Evolutionary conservation across 2,329 filamentous ascomycete genomes (phyloP), one percentile per base, ranked within the genome.

Genomic region (Fusarium sp.): DNA sequence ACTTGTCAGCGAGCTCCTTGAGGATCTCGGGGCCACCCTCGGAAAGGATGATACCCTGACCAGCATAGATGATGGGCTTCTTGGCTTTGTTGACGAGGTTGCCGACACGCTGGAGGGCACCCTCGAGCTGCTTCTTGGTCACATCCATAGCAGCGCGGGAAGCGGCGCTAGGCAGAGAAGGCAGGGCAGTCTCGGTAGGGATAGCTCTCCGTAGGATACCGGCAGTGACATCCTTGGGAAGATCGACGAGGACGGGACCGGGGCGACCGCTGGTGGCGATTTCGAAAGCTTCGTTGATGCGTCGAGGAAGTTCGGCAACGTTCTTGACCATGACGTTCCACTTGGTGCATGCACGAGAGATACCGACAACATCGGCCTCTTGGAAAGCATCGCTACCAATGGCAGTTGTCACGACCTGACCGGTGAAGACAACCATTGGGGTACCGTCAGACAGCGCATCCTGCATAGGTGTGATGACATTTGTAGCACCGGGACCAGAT

Each of bases 201-300:
- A 98, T 98, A 17, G 96, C 93, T 78, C 90, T 92, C 78, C 93
- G 88, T 60, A 98, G 87, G 72, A 96, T 90, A 76, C 92, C 92
- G 62, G 94, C 96, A 36, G 96, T 98, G 76, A 98, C 92, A 85
- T 99, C 96, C 85, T 98, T 98, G 78, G 96, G 96, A 73, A 98
- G 87, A 83, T 99, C 96, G 72, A 99, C 95, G 71, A 99, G 90
- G 41, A 98, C 96, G 35, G 96, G 96, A 30, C 96, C 96, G 20
- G 96, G 96, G 55, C 96, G 91, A 69, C 96, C 96, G 79, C 93
- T 96, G 47, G 94, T 98, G 45, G 96, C 96, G 81, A 98, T 98
- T 85, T 98, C 95, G 80, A 98, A 98, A 55, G 96, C 96, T 85
- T 98, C 96, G 83, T 98, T 98, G 81, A 98, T 98, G 75, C 96